Evolutionary conservation across 163 green algal genomes (phyloP).

Genomic region (Smithsoniella earleae): DNA sequence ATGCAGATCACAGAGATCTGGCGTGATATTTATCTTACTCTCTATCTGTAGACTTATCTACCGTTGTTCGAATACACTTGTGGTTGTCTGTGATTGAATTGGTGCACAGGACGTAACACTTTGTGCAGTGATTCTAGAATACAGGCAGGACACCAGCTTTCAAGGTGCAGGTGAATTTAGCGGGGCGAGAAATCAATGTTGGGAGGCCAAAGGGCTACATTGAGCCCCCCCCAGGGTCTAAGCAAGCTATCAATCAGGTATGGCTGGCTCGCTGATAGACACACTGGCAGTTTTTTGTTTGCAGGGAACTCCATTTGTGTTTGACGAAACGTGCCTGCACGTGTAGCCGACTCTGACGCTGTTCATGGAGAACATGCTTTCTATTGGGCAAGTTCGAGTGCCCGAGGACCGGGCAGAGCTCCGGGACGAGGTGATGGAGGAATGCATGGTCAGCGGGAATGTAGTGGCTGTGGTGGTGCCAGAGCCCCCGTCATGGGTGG

Average conservation of each 20-base stretch:
- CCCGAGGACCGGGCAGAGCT: background rate
- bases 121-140: too few relatives aligned
- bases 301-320: too few relatives aligned
- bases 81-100: too few relatives aligned
- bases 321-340: too few relatives aligned
- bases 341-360: conserved; percentile 24
- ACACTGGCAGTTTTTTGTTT: too few relatives aligned
- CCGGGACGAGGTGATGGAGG: conserved; percentile 12
- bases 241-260: conserved; percentile 13
- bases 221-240: conserved; percentile 38
- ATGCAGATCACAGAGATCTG: too few relatives aligned
- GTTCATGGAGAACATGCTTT: conserved; percentile 30
- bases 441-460: background rate
- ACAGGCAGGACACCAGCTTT: too few relatives aligned
- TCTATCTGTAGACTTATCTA: too few relatives aligned
- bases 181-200: conserved; percentile 68
- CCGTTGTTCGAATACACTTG: too few relatives aligned
- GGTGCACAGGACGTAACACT: too few relatives aligned
- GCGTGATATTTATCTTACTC: too few relatives aligned
- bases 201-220: conserved; percentile 77
- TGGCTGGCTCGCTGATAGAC: too few relatives aligned
- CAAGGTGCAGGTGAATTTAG: conserved; percentile 56
- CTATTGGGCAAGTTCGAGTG: conserved; percentile 14
- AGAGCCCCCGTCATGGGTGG: conserved; percentile 10
- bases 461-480: background rate